These are phyloP conservation scores for Porcisia hertigi DNA, from an alignment of 208 protist genomes.

Conservation along the genomic window DNA sequence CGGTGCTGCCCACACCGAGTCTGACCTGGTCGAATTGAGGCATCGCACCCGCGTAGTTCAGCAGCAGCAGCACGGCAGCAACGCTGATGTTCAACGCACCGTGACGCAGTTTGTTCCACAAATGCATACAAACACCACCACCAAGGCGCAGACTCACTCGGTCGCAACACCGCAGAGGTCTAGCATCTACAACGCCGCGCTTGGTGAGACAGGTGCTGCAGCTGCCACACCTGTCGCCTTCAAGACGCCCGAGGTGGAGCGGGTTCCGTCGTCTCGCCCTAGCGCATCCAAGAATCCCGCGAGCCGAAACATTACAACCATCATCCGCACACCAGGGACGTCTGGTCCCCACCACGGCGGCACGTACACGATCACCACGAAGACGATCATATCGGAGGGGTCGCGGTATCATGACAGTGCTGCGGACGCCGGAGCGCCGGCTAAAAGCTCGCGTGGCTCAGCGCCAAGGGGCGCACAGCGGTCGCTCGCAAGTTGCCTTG, in stretches of 20 bases:
- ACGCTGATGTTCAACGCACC: slow-evolving; percentile 21
- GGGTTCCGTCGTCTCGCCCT: slow-evolving; percentile 31
- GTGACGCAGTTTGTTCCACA: slow-evolving; percentile 34
- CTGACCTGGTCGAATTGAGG: slow-evolving; percentile 5
- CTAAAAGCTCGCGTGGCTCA: not conserved
- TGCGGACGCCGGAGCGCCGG: not conserved
- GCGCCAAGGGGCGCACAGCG: slow-evolving; percentile 22
- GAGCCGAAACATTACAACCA: slow-evolving; percentile 31
- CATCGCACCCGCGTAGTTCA: slow-evolving; percentile 4
- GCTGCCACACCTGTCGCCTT: slow-evolving; percentile 4
- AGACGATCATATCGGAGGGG: not conserved
- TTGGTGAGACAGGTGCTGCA: slow-evolving; percentile 1
- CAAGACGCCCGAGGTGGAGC: slow-evolving; percentile 31
- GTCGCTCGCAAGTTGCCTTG: slow-evolving; percentile 31
- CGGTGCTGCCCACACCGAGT: slow-evolving; percentile 19
- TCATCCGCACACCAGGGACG: slow-evolving; percentile 29
- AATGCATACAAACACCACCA: slow-evolving; percentile 23
- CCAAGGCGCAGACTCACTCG: slow-evolving; percentile 1
- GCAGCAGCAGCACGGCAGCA: slow-evolving; percentile 2
- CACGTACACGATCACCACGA: not conserved
- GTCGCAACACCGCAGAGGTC: slow-evolving; percentile 21
- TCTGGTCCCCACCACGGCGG: not conserved
- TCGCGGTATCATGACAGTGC: not conserved
- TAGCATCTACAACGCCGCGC: not conserved
- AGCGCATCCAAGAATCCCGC: slow-evolving; percentile 31